Base-by-base conservation (phyloP, 306 rosid species). In the Prunus armeniaca region DNA sequence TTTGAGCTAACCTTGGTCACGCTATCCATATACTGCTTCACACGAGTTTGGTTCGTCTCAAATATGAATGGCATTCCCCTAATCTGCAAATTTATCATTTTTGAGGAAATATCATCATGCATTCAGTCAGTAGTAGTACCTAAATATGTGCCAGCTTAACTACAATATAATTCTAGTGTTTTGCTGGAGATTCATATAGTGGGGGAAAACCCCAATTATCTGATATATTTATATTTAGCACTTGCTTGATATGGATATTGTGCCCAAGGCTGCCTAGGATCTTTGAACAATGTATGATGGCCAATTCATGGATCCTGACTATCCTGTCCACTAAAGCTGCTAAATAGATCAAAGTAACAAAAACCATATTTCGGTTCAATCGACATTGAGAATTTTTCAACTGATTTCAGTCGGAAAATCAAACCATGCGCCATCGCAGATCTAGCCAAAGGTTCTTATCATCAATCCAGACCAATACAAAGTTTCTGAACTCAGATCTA, bases 21-120 rank as follows among this genome's bases (percentile, higher is more conserved):
- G 78, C 73, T 79, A 67, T 87, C 87, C 78, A 87, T 56, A 82
- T 90, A 92, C 79, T 72, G 88, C 91, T 81, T 88, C 85, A 93
- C 86, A 6, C 82, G 46, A 70, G 74, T 77, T 69, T 74, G 86
- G 86, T 84, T 89, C 52, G 60, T 79, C 90, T 92, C 98, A 43
- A 96, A 96, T 79, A 89, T 87, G 85, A 89, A 88, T 3, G 96
- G 71, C 83, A 82, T 84, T 71, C 91, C 91, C 78, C 86, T 85
- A 76, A 96, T 87, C 99, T 96, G 91, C 86, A 87, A 85, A 78
- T 76, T 81, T 12, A 86, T 24, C 64, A 80, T 68, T n/a, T n/a
- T 9, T 50, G 14, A 56, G 76, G 22, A 81, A 41, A 79, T 65
- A 34, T n/a, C 9, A 38, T 7, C 43, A n/a, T 38, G 28, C 61